Evolutionary conservation across 2,329 filamentous ascomycete genomes (phyloP).

Genomic region (Ophiostoma tasmaniense): DNA sequence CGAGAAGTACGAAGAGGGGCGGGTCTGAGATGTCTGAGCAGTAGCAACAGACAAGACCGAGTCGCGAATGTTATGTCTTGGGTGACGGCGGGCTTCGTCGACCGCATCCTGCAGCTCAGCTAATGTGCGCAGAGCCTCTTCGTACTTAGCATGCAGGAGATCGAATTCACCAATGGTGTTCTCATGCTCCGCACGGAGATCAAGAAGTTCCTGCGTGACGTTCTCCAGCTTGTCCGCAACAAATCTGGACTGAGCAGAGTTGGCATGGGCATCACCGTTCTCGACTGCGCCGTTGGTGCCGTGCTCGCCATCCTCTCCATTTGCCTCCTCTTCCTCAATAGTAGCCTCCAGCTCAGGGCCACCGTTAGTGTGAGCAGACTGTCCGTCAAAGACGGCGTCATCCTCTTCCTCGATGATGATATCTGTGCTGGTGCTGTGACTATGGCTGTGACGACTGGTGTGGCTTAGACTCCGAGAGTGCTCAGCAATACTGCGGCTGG

Average conservation of each 20-base stretch:
- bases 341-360: constrained; percentile 15
- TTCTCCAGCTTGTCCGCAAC: constrained; percentile 88
- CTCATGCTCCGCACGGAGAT: constrained; percentile 86
- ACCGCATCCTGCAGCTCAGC: constrained; percentile 78
- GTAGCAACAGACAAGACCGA: constrained; percentile 47
- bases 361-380: not conserved
- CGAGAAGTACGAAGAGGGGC: constrained; percentile 78
- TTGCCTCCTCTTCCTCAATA: constrained; percentile 25
- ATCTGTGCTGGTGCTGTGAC: constrained; percentile 33
- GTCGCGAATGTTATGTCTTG: constrained; percentile 40
- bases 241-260: constrained; percentile 71
- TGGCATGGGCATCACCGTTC: constrained; percentile 44
- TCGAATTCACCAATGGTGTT: constrained; percentile 73
- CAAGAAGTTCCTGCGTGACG: constrained; percentile 84
- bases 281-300: constrained; percentile 19
- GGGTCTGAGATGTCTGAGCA: constrained; percentile 38
- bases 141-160: constrained; percentile 77
- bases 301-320: constrained; percentile 10
- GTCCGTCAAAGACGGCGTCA: constrained; percentile 22
- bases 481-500: constrained; percentile 35
- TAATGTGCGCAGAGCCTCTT: constrained; percentile 73
- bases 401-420: constrained; percentile 48
- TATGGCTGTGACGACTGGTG: constrained; percentile 44
- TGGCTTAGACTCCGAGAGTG: constrained; percentile 49
- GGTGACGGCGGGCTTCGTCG: constrained; percentile 67